Evolutionary conservation across 2,329 filamentous ascomycete species (phyloP), one percentile per base, ranked within the genome.

Genomic region (Aspergillus aculeatinus): DNA sequence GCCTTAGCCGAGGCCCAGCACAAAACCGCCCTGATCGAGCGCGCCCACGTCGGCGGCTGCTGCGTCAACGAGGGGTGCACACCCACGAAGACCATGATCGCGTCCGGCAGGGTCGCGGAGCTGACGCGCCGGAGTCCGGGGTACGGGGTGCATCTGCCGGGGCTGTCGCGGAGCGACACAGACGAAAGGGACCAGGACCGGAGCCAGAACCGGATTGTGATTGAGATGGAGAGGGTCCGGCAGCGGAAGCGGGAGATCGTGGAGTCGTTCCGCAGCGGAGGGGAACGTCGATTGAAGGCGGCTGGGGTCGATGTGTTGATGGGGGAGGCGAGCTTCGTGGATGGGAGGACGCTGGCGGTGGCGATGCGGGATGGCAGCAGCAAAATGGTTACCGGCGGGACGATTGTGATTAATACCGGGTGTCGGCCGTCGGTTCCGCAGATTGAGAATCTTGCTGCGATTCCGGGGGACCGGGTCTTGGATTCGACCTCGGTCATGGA

Each of bases 21-120:
- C 21, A 60, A 54, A 44, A 60, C 54, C 3, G 58, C 49, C 2
- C 42, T 60, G 11, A 53, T 60, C 31, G 58, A 60, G 25, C 49
- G 47, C 6, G 61, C 73, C 0, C 76, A 82, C 56, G 72, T 85
- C 2, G 82, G 81, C n/a, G 83, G 82, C 11, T 82, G 79, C 58
- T 85, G 82, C 63, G 72, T 85, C 57, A 84, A 85, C 58, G 81
- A 82, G 61, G 83, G 83, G 4, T 85, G 83, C 65, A 85, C 83
- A 11, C 83, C 83, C 0, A 85, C 83, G 21, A 85, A 85, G 68
- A 85, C 83, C 9, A 80, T 85, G 77, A 80, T 85, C 52, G 78
- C 83, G 3, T 82, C 80, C 21, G 83, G 81, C 1, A 73, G 81
- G 4, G 76, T 79, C 2, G 82, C 82, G 2, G 79, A 84, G 65